Conservation (phyloP, 768 basidiomycete genomes). For the Xerocomellus amylosporus region DNA sequence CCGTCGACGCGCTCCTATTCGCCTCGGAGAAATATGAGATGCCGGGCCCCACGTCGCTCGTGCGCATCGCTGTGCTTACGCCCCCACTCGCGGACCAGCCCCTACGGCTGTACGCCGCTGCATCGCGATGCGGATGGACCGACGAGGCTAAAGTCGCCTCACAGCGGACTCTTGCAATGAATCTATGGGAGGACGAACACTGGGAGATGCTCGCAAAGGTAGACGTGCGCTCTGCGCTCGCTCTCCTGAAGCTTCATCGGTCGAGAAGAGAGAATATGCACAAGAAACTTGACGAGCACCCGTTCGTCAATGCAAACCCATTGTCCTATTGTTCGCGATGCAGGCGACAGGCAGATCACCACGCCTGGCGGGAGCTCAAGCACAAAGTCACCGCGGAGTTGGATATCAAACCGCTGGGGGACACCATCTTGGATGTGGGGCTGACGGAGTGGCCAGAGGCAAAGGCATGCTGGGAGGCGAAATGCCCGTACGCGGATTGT, state of each 20-base stretch:
- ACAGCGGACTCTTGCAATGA: slow-evolving; percentile 49
- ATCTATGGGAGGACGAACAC: slow-evolving; percentile 47
- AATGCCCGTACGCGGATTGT: slow-evolving; percentile 47
- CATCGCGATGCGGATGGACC: slow-evolving; percentile 59
- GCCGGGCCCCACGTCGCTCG: slow-evolving; percentile 58
- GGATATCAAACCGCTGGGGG: slow-evolving; percentile 56
- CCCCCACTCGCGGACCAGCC: slow-evolving; percentile 49
- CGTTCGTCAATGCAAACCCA: slow-evolving; percentile 53
- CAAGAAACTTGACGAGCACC: slow-evolving; percentile 50
- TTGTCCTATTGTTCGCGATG: slow-evolving; percentile 46
- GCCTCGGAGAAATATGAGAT: slow-evolving; percentile 72
- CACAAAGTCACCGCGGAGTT: slow-evolving; percentile 54
- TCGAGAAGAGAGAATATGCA: slow-evolving; percentile 48
- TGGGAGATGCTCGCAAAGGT: slow-evolving; percentile 47
- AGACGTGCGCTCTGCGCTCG: slow-evolving; percentile 49
- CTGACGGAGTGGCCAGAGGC: slow-evolving; percentile 56
- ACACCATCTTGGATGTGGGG: slow-evolving; percentile 50
- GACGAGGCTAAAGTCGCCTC: slow-evolving; percentile 56
- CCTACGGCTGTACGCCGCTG: slow-evolving; percentile 51
- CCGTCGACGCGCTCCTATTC: slow-evolving; percentile 54
- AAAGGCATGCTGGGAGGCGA: slow-evolving; percentile 58
- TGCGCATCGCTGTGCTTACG: slow-evolving; percentile 56
- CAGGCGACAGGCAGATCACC: slow-evolving; percentile 47
- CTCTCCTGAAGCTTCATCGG: slow-evolving; percentile 55
- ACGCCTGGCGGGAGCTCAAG: slow-evolving; percentile 65